These are phyloP conservation scores for Euryodendron excelsum DNA, from an alignment of 148 eudicot species.

Conservation along the genomic window DNA sequence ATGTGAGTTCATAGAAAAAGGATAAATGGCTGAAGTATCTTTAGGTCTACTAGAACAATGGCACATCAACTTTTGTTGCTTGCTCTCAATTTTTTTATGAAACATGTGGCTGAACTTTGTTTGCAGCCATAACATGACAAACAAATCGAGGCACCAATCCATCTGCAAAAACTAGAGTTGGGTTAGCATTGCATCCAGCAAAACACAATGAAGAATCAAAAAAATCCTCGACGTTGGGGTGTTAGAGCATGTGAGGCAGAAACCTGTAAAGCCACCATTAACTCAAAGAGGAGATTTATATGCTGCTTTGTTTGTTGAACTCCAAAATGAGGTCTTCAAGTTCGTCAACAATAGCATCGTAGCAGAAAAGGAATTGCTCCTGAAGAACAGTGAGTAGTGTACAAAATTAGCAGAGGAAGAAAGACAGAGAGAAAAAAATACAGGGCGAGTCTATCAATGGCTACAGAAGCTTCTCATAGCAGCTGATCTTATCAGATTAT, in stretches of 20 bases:
- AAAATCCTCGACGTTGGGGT: background rate
- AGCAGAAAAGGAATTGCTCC: conserved; percentile 87
- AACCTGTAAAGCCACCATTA: background rate
- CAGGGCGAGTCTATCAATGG: background rate
- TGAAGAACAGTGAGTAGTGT: conserved; percentile 21
- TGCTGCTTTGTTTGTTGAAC: conserved; percentile 23
- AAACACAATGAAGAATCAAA: background rate
- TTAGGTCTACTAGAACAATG: no score
- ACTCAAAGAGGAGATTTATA: conserved; percentile 5
- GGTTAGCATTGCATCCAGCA: background rate
- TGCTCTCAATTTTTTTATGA: no score
- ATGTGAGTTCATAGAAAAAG: background rate
- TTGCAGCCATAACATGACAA: background rate
- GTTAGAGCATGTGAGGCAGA: conserved; percentile 6
- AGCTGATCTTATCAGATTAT: background rate
- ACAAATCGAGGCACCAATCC: background rate
- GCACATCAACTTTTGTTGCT: no score
- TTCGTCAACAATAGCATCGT: conserved; percentile 66
- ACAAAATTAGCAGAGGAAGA: conserved; percentile 1
- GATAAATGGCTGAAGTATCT: background rate
- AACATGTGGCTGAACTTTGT: background rate
- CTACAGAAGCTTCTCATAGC: background rate
- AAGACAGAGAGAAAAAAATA: background rate
- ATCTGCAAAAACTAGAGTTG: background rate
- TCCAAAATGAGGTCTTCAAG: conserved; percentile 64